phyloP scores from a whole-genome alignment of 1,284 basidiomycete genomes.

The Entoloma clypeatum region DNA sequence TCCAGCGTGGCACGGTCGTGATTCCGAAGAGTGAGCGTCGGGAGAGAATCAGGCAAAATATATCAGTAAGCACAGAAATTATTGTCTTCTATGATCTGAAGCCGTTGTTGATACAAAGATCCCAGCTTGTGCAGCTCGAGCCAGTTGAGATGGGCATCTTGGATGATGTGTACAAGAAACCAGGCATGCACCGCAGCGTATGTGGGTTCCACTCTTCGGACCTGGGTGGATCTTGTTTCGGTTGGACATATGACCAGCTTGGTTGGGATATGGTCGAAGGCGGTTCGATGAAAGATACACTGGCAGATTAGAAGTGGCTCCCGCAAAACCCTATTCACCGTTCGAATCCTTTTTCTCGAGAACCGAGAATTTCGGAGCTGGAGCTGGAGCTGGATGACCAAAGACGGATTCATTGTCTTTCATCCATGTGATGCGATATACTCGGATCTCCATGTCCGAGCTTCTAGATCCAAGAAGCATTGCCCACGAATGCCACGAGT shows the following conservation, averaged over 20 bases:
- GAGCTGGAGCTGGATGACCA: no score
- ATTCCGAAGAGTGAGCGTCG: constrained; percentile 50
- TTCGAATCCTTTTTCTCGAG: no score
- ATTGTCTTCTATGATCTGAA: not conserved
- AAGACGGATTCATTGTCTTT: no score
- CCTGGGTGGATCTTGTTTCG: constrained; percentile 25
- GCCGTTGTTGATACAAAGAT: not conserved
- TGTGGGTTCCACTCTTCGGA: constrained; percentile 23
- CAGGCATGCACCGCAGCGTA: constrained; percentile 25
- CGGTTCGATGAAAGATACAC: no score
- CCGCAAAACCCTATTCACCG: no score
- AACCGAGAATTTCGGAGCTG: no score
- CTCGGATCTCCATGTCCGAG: no score
- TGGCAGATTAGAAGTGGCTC: no score
- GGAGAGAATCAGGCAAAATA: constrained; percentile 45
- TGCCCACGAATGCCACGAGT: no score
- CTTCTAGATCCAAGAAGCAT: no score
- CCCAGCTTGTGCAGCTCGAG: constrained; percentile 27
- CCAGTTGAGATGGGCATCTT: constrained; percentile 25
- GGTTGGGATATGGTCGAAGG: constrained; percentile 27
- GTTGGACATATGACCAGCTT: constrained; percentile 29
- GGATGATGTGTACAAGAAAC: constrained; percentile 21
- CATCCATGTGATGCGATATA: no score
- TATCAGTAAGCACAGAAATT: constrained; percentile 28
- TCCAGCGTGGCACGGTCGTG: constrained; percentile 39